Evolutionary conservation across 2,329 filamentous ascomycete genomes (phyloP).

Genomic region (Alternaria dauci): DNA sequence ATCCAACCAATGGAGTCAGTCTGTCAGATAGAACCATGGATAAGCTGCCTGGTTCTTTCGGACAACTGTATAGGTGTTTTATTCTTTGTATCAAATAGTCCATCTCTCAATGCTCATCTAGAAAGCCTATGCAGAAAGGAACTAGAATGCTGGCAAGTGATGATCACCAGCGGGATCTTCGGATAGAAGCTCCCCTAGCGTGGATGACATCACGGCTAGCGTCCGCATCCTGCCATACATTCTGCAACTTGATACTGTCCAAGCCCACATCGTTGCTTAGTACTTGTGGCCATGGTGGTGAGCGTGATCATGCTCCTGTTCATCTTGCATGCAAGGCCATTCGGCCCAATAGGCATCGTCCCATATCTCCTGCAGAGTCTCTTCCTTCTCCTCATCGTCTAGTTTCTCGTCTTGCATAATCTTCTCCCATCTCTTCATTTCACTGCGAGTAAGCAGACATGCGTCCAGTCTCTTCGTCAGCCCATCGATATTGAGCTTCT

Average conservation of each 20-base stretch:
- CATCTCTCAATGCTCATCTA: not conserved
- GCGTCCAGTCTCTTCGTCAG: slow-evolving; percentile 65
- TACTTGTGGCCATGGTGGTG: slow-evolving; percentile 6
- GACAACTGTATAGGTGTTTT: not conserved
- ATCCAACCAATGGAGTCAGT: not conserved
- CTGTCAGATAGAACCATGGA: not conserved
- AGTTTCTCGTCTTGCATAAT: slow-evolving; percentile 45
- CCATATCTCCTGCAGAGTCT: slow-evolving; percentile 61
- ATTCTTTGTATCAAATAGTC: not conserved
- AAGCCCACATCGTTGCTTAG: not conserved
- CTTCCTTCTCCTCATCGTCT: slow-evolving; percentile 53
- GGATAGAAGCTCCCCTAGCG: not conserved
- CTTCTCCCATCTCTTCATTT: slow-evolving; percentile 57
- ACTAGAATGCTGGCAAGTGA: not conserved
- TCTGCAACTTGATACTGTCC: not conserved
- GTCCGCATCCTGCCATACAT: not conserved
- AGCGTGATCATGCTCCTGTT: slow-evolving; percentile 36
- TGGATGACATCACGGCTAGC: slow-evolving; percentile 4
- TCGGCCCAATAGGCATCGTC: slow-evolving; percentile 68
- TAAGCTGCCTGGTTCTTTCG: not conserved
- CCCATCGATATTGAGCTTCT: slow-evolving; percentile 63
- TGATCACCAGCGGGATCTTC: not conserved
- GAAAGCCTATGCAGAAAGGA: not conserved
- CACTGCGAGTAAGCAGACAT: slow-evolving; percentile 68
- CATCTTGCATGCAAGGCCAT: slow-evolving; percentile 52